Percentiles rank a stretch among this genome's conserved stretches.
Conservation (phyloP, 768 basidiomycete genomes). For the Saitozyma podzolica region DNA sequence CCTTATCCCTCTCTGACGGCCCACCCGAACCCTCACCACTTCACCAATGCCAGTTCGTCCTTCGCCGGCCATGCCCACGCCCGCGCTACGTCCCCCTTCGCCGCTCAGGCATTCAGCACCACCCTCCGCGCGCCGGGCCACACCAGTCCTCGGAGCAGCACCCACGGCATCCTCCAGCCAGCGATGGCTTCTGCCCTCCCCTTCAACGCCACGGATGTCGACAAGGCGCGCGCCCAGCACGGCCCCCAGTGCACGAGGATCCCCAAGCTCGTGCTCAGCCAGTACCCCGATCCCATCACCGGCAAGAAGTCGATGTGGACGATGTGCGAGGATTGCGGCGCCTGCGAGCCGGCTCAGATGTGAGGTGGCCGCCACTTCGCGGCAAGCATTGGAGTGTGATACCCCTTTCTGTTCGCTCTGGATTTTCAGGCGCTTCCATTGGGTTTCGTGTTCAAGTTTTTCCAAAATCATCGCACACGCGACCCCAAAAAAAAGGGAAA, state of each 20-base stretch:
- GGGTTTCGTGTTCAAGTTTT: no score
- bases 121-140: constrained; percentile 26
- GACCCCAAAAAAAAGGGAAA: no score
- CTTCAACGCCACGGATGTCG: constrained; percentile 32
- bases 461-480: no score
- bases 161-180: constrained; percentile 40
- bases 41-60: constrained; percentile 32
- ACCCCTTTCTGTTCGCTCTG: no score
- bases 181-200: constrained; percentile 23
- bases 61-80: background rate
- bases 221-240: constrained; percentile 33
- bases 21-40: constrained; percentile 42
- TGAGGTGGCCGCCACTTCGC: no score
- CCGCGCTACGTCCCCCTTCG: constrained; percentile 29
- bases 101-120: constrained; percentile 38
- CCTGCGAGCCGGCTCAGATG: constrained; percentile 25
- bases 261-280: constrained; percentile 34
- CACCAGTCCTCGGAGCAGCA: background rate
- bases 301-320: constrained; percentile 39
- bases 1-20: constrained; percentile 36
- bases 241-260: constrained; percentile 40
- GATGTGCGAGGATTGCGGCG: constrained; percentile 42
- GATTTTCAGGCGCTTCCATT: no score
- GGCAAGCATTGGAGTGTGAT: no score
- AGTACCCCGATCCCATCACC: constrained; percentile 39